A percentile compares a stretch with the other conserved stretches of the same genome.
Evolutionary conservation across 345 rosid species (phyloP).

Genomic region (Eucalyptus caleyi): DNA sequence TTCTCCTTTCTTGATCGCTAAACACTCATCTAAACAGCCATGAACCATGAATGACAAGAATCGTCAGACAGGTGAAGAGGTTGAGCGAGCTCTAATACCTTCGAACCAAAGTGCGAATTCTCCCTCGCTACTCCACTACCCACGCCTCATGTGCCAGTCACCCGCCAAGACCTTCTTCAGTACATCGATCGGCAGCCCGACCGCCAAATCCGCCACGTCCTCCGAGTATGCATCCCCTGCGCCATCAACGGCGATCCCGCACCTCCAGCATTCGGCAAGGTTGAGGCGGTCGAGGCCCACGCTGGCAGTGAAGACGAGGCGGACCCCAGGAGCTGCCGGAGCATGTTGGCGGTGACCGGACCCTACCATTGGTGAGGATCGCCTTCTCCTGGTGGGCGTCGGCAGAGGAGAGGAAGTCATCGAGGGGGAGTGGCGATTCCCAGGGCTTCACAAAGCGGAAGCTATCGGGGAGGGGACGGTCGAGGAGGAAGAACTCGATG

Average conservation of each 20-base stretch:
- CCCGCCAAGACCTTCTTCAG: background rate
- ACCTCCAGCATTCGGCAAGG: constrained; percentile 9
- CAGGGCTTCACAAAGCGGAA: constrained; percentile 13
- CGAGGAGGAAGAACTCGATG: background rate
- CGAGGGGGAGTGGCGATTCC: constrained; percentile 16
- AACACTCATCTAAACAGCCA: background rate
- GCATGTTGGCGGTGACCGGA: constrained; percentile 5
- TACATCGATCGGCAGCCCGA: constrained; percentile 15
- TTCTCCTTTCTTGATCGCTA: background rate
- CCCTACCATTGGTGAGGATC: constrained; percentile 4
- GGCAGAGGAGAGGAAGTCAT: background rate
- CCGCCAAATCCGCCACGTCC: constrained; percentile 14
- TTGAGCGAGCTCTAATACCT: background rate
- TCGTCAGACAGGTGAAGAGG: background rate
- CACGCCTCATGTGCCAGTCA: constrained; percentile 1
- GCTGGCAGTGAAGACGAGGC: constrained; percentile 11
- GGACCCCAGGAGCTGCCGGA: constrained; percentile 4
- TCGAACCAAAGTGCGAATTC: constrained; percentile 15
- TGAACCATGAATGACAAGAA: background rate
- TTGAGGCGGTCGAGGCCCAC: constrained; percentile 14
- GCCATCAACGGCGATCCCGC: constrained; percentile 6
- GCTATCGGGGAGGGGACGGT: background rate
- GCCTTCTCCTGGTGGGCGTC: too few species aligned
- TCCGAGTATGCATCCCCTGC: constrained; percentile 1
- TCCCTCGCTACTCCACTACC: constrained; percentile 2